A percentile compares a stretch with the other conserved stretches of the same genome.
These are phyloP conservation scores for Aegilops umbellulata DNA, from an alignment of 176 grass and related monocot genomes.

Conservation along the genomic window DNA sequence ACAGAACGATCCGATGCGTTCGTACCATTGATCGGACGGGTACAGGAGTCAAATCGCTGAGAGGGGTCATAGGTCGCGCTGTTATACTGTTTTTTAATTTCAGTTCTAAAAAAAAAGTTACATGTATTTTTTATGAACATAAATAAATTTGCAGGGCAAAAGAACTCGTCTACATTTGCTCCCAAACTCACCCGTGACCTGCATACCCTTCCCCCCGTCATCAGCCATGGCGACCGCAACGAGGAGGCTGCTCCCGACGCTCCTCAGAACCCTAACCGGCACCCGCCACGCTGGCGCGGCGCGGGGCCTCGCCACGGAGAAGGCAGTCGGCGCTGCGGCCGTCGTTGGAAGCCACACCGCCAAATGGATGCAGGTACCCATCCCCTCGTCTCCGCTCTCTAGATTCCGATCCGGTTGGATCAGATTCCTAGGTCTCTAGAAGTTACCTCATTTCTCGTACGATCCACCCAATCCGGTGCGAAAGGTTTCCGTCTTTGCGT, in stretches of 20 bases:
- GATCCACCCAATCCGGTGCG: not conserved
- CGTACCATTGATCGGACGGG: too few species aligned
- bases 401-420: conserved; percentile 24
- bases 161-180: not conserved
- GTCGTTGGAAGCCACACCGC: conserved; percentile 75
- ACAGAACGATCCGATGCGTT: too few species aligned
- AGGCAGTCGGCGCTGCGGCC: conserved; percentile 42
- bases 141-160: not conserved
- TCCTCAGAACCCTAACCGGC: conserved; percentile 49
- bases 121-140: too few species aligned
- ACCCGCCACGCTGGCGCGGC: conserved; percentile 14
- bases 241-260: conserved; percentile 50
- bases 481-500: not conserved
- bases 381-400: not conserved
- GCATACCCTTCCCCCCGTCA: not conserved
- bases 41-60: too few species aligned
- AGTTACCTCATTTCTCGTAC: not conserved
- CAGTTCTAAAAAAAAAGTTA: too few species aligned
- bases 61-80: too few species aligned
- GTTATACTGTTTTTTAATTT: too few species aligned
- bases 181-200: not conserved
- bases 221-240: conserved; percentile 53
- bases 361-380: conserved; percentile 95
- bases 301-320: conserved; percentile 48
- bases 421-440: not conserved